phyloP scores from a whole-genome alignment of 2,329 filamentous ascomycete species.

The Bertia moriformis region DNA sequence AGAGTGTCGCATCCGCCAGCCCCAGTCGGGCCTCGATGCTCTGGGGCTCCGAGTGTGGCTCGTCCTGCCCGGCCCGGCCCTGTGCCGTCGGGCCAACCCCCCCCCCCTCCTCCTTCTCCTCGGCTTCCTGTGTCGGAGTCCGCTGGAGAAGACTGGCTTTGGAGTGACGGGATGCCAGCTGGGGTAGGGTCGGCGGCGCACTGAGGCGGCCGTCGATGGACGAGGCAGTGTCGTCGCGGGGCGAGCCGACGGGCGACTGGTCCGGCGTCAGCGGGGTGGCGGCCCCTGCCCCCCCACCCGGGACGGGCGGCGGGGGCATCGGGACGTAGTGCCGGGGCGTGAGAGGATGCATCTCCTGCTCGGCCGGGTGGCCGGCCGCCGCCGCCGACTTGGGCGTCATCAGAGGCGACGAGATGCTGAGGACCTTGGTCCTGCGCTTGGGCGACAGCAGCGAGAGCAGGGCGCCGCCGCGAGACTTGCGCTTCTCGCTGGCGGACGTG shows the following conservation, averaged over 20 bases:
- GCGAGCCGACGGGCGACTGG: slow-evolving; percentile 7
- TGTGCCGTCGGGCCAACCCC: too few species aligned
- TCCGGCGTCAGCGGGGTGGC: slow-evolving; percentile 18
- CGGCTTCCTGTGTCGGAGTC: background rate
- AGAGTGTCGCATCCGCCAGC: too few species aligned
- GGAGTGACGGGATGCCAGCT: slow-evolving; percentile 20
- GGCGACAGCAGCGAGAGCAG: slow-evolving; percentile 48
- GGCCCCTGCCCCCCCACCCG: too few species aligned
- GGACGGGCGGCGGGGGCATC: slow-evolving; percentile 39
- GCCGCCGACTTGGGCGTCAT: slow-evolving; percentile 47
- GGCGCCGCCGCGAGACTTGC: slow-evolving; percentile 40
- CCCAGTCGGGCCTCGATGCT: background rate
- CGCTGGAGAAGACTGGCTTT: background rate
- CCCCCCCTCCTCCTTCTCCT: background rate
- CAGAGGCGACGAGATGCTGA: slow-evolving; percentile 51
- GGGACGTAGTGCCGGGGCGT: slow-evolving; percentile 43
- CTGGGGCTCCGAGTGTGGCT: background rate
- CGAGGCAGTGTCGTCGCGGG: too few species aligned
- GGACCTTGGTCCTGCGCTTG: slow-evolving; percentile 31
- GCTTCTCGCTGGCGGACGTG: slow-evolving; percentile 29
- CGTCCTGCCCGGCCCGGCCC: too few species aligned
- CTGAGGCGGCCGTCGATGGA: slow-evolving; percentile 1
- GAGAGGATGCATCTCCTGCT: slow-evolving; percentile 41
- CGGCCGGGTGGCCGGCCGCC: slow-evolving; percentile 38
- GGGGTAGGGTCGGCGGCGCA: too few species aligned